Evolutionary conservation across 345 rosid genomes (phyloP).

Genomic region (Rhodomyrtus tomentosa): DNA sequence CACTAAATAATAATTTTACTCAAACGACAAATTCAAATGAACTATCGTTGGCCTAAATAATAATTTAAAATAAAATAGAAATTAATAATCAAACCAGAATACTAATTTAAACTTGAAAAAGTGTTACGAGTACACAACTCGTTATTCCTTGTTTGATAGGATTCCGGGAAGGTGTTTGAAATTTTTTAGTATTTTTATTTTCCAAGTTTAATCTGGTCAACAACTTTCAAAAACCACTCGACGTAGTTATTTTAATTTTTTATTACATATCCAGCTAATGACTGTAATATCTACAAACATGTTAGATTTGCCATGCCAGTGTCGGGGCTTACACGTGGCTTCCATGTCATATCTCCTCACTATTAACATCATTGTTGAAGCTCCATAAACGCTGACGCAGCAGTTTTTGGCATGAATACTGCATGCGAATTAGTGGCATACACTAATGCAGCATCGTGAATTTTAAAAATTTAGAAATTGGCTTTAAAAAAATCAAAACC

Average conservation of each 20-base stretch:
- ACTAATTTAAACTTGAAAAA: neutral
- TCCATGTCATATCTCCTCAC: neutral
- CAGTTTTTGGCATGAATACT: neutral
- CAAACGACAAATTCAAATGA: neutral
- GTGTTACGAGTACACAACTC: neutral
- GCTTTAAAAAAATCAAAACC: neutral
- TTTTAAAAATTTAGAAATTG: neutral
- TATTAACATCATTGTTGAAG: neutral
- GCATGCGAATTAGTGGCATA: neutral
- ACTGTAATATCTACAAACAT: neutral
- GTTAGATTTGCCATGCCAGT: neutral
- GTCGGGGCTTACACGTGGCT: neutral
- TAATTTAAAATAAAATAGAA: neutral
- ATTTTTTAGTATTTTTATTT: neutral
- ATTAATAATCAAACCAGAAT: neutral
- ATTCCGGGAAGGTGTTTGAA: neutral
- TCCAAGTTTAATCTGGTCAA: neutral
- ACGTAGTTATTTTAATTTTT: neutral
- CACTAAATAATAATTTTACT: too few relatives aligned
- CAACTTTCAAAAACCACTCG: neutral
- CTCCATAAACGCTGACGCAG: accelerated
- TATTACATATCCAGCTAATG: too few relatives aligned
- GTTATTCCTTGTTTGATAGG: neutral
- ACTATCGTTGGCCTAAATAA: too few relatives aligned
- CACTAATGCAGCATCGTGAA: neutral